These are phyloP conservation scores for Heritiera littoralis DNA, from an alignment of 345 rosid genomes.

Conservation along the genomic window DNA sequence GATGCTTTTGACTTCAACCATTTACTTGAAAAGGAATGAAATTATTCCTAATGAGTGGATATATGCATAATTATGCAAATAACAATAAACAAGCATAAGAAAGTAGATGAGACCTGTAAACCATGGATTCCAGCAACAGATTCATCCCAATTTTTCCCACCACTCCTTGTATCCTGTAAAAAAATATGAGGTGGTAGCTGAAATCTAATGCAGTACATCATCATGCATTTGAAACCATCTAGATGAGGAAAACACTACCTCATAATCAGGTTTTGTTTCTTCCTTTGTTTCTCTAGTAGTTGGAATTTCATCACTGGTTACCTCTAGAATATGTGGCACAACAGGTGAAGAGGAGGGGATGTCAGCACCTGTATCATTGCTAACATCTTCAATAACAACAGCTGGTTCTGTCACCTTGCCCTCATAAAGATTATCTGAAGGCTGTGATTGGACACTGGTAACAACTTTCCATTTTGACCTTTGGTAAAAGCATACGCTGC, in stretches of 20 bases:
- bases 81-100: background rate
- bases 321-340: constrained; percentile 46
- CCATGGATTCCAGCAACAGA: constrained; percentile 61
- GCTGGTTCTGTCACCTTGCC: constrained; percentile 26
- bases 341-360: constrained; percentile 39
- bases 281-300: constrained; percentile 34
- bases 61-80: background rate
- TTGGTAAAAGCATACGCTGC: background rate
- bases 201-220: constrained; percentile 18
- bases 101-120: constrained; percentile 55
- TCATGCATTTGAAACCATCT: background rate
- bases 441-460: constrained; percentile 32
- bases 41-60: background rate
- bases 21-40: background rate
- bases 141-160: constrained; percentile 40
- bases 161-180: constrained; percentile 44
- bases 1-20: background rate
- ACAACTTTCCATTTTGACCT: constrained; percentile 29
- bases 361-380: constrained; percentile 41
- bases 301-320: constrained; percentile 37
- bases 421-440: constrained; percentile 28
- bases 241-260: constrained; percentile 43
- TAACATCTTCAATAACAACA: constrained; percentile 71
- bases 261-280: constrained; percentile 39
- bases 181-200: constrained; percentile 21